Conservation (phyloP, 139 green algal species). For the Coelastrella sp. region DNA sequence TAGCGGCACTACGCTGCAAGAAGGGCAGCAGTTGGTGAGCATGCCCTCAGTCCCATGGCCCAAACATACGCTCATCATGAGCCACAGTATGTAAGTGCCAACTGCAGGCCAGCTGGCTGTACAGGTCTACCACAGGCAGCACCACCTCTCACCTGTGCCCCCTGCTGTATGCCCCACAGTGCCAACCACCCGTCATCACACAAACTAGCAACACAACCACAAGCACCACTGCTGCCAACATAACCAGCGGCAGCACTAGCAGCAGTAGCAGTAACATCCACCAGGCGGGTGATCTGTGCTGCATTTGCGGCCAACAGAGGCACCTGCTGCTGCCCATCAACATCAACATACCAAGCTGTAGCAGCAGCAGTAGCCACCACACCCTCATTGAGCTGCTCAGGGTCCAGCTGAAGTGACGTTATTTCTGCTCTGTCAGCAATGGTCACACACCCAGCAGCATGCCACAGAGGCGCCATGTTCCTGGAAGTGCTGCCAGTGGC, state of each 20-base stretch:
- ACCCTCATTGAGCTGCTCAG: slow-evolving; percentile 11
- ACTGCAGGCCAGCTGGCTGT: neutral
- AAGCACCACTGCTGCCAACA: slow-evolving; percentile 32
- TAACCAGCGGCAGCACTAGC: neutral
- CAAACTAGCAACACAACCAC: slow-evolving; percentile 46
- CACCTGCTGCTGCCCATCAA: slow-evolving; percentile 1
- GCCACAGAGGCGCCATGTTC: neutral
- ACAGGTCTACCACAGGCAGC: neutral
- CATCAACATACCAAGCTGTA: slow-evolving; percentile 51
- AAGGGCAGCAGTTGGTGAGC: too few relatives aligned
- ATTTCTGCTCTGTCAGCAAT: slow-evolving; percentile 5
- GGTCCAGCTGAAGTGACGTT: slow-evolving; percentile 14
- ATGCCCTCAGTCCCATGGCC: too few relatives aligned
- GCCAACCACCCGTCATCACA: slow-evolving; percentile 51
- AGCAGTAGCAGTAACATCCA: neutral
- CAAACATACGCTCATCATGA: too few relatives aligned
- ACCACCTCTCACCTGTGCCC: neutral
- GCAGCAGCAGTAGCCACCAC: neutral
- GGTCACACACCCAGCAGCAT: neutral
- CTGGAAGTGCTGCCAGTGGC: slow-evolving; percentile 1
- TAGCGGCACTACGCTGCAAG: neutral
- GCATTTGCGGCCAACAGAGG: slow-evolving; percentile 45
- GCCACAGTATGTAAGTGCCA: neutral
- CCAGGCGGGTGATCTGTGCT: neutral
- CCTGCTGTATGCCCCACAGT: slow-evolving; percentile 39